Base-by-base conservation (phyloP, 2,329 filamentous ascomycete species). In the Sporothrix luriei region DNA sequence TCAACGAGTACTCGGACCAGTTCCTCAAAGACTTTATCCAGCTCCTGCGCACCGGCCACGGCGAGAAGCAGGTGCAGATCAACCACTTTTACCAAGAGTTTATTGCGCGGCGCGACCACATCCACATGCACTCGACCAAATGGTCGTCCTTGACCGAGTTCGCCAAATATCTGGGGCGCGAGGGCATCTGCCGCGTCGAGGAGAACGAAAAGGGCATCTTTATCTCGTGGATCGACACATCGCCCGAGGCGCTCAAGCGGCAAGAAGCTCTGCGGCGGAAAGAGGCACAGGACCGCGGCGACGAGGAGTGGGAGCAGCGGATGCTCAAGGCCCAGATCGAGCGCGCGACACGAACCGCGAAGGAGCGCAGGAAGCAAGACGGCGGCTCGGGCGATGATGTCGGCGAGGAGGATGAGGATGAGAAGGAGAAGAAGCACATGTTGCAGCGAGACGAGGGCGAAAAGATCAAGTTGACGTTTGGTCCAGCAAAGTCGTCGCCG, bases 31-130 rank as follows among this genome's bases (percentile, higher is more conserved):
- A 97, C 74, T 99, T 99, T 78, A 82, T 91, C 72, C 85, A 86
- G 70, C 83, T 95, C 1, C 83, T 99, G 7, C 86, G 88, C 70
- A 97, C 94, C 0, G 87, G 90, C 0, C 95, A 99, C 76, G 93
- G 93, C 72, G 93, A 97, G 80, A 99, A 99, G 79, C 87, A 88
- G 75, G 89, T 98, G 1, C 87, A 94, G 46, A 87, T 94, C 66
- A 99, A 99, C 76, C 89, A 92, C 72, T 98, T 98, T 78, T 99
- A 99, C 80, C 93, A 98, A 78, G 90, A 94, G 76, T 95, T 97
- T 76, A 97, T 98, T 74, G 85, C 88, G 19, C 90, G 94, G 74
- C 71, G 72, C 78, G 86, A 93, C 76, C 94, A 98, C 77, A 83
- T 95, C 10, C 95, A 98, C 78, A 93, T 98, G 91, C 97, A 97